A percentile compares a stretch with the other conserved stretches of the same genome.
These are phyloP conservation scores for Hanseniaspora taiwanica DNA, from an alignment of 805 yeast species.

Conservation along the genomic window DNA sequence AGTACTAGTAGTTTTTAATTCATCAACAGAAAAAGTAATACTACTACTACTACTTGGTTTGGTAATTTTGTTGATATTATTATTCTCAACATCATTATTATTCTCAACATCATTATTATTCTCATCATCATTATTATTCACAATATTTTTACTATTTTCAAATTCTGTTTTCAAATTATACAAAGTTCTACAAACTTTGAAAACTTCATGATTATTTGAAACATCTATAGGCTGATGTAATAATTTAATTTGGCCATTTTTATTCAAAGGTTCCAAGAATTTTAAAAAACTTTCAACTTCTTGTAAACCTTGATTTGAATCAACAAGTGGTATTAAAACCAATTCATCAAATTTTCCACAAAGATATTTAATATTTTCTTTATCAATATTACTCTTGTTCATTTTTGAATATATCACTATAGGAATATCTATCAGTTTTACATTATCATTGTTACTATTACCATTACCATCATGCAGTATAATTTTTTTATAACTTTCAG, in stretches of 20 bases:
- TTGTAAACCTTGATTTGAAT: not conserved
- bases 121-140: too few species aligned
- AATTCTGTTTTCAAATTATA: not conserved
- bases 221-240: not conserved
- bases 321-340: not conserved
- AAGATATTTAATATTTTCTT: not conserved
- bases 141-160: too few species aligned
- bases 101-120: too few species aligned
- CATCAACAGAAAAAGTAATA: too few species aligned
- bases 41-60: too few species aligned
- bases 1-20: not conserved
- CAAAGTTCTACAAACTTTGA: not conserved
- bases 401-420: not conserved
- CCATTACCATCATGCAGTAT: not conserved
- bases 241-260: not conserved
- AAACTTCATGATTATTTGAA: not conserved
- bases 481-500: not conserved
- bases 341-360: not conserved
- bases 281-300: not conserved
- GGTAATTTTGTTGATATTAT: too few species aligned
- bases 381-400: not conserved
- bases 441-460: too few species aligned
- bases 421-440: not conserved
- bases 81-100: too few species aligned
- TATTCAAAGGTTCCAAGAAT: not conserved